These are phyloP conservation scores for Cynara cardunculus DNA, from an alignment of 129 eudicot species.

Conservation along the genomic window DNA sequence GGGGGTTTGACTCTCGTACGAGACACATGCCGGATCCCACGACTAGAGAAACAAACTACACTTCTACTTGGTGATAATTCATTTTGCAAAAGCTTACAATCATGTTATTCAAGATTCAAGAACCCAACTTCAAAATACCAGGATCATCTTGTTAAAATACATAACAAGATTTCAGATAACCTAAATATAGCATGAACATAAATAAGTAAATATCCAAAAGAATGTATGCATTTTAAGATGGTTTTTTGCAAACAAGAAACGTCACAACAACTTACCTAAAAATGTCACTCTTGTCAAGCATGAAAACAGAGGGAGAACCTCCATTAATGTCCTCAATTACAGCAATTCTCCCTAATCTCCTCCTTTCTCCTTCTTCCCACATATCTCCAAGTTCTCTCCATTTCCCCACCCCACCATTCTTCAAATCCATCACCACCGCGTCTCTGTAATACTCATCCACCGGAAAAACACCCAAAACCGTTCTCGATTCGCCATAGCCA, in stretches of 20 bases:
- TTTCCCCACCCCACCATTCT: slow-evolving; percentile 46
- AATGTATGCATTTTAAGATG: background rate
- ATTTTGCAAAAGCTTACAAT: background rate
- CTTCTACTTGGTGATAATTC: background rate
- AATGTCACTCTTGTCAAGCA: slow-evolving; percentile 75
- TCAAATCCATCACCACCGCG: slow-evolving; percentile 78
- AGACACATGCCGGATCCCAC: background rate
- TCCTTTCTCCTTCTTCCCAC: slow-evolving; percentile 91
- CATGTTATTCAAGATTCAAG: background rate
- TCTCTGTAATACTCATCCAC: slow-evolving; percentile 84
- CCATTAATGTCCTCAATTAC: slow-evolving; percentile 50
- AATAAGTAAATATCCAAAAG: background rate
- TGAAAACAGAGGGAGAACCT: slow-evolving; percentile 54
- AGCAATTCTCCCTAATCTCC: slow-evolving; percentile 67
- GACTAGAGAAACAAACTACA: background rate
- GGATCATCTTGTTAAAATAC: background rate
- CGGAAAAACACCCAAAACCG: slow-evolving; percentile 88
- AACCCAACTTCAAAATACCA: background rate
- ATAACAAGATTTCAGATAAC: background rate
- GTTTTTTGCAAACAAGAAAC: background rate
- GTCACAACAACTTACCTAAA: slow-evolving; percentile 53
- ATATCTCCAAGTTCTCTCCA: slow-evolving; percentile 91
- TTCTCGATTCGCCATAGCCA: slow-evolving; percentile 90
- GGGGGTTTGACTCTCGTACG: background rate
- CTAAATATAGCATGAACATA: background rate